These are phyloP conservation scores for Boletus reticulatus DNA, from an alignment of 768 basidiomycete species.

Conservation along the genomic window DNA sequence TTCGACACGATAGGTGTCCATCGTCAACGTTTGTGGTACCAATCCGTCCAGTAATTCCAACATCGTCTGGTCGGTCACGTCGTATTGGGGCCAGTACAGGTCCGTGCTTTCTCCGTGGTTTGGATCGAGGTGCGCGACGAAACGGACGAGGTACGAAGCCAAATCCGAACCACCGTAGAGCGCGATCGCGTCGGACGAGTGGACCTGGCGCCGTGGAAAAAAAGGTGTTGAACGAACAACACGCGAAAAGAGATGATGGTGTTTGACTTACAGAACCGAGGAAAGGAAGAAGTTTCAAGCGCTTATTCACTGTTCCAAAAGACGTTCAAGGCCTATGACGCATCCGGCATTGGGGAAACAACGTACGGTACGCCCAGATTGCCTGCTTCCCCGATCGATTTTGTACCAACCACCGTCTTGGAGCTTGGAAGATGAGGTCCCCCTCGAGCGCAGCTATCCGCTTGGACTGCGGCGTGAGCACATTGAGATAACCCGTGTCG, in stretches of 20 bases:
- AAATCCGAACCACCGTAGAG: slow-evolving; percentile 43
- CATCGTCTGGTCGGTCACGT: slow-evolving; percentile 23
- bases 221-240: neutral
- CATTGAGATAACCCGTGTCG: slow-evolving; percentile 44
- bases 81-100: slow-evolving; percentile 46
- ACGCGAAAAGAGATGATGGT: slow-evolving; percentile 3
- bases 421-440: slow-evolving; percentile 49
- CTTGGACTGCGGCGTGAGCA: slow-evolving; percentile 49
- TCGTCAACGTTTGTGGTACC: slow-evolving; percentile 33
- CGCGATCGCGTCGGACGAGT: slow-evolving; percentile 42
- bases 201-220: slow-evolving; percentile 30
- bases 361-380: slow-evolving; percentile 34
- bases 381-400: slow-evolving; percentile 36
- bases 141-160: slow-evolving; percentile 34
- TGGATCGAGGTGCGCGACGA: slow-evolving; percentile 31
- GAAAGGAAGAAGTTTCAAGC: slow-evolving; percentile 38
- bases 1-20: slow-evolving; percentile 43
- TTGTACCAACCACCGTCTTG: slow-evolving; percentile 46
- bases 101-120: slow-evolving; percentile 33
- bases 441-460: slow-evolving; percentile 49
- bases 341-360: slow-evolving; percentile 32
- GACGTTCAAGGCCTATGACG: slow-evolving; percentile 34
- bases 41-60: slow-evolving; percentile 25
- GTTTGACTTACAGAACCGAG: slow-evolving; percentile 7
- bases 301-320: slow-evolving; percentile 46